Evolutionary conservation across 2,329 filamentous ascomycete genomes (phyloP), one percentile per base, ranked within the genome.

Genomic region (Neoscytalidium dimidiatum): DNA sequence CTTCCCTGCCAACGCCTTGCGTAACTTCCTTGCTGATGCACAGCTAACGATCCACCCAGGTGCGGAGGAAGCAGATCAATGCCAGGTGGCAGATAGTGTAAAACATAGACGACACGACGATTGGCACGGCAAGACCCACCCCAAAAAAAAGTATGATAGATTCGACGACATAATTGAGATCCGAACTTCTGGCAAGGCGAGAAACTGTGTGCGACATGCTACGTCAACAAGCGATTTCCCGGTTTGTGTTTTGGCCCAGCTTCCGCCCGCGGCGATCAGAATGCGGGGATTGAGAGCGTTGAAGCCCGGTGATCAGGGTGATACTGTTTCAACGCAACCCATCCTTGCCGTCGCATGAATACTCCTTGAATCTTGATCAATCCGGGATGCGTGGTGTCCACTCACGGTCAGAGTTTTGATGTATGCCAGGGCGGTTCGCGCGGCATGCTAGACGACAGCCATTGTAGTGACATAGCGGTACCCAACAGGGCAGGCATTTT

Each of bases 31-130:
- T 26, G 57, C 35, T 2, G 26, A 17, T 35, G 29, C 44, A 51
- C 13, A 23, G 19, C 69, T 72, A 62, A 70, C 64, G 53, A 21
- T 21, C 19, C 35, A n/a, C 14, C 29, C 58, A 84, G 82, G 82
- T 84, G 38, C 74, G 73, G 70, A 85, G 85, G 69, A 91, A 90
- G 75, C 88, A 91, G 71, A 90, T 91, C 71, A 86, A 91, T 77
- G 79, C 83, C 68, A 79, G 85, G 67, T 91, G 89, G 89, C 80
- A 77, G 66, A 81, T 82, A 69, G 28, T 33, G 29, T 61, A 53
- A 38, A 46, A 35, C 8, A 46, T 60, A 44, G 56, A 53, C 48
- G 61, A 63, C 28, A 44, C 26, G 38, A 46, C 33, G 49, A 53
- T 56, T 63, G 26, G 61, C 8, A 53, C 28, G 28, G 44, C 35